A percentile compares a stretch with the other conserved stretches of the same genome.
Conservation (phyloP, 148 eudicot species). For the Cornus kousa region DNA sequence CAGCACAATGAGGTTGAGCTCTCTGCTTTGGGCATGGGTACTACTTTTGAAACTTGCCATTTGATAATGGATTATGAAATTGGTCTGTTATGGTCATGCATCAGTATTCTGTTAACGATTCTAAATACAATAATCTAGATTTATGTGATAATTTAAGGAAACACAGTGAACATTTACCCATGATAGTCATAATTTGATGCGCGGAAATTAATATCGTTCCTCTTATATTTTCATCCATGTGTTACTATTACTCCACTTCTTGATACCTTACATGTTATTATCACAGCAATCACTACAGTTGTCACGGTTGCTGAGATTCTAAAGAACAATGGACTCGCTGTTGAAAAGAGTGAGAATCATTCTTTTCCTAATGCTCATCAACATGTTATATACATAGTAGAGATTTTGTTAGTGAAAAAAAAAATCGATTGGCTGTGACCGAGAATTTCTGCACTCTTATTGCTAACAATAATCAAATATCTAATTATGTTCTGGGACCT, state of each 20-base stretch:
- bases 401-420: no score
- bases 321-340: constrained; percentile 81
- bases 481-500: constrained; percentile 4
- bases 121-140: no score
- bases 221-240: no score
- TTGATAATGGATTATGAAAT: no score
- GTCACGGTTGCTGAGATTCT: constrained; percentile 76
- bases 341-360: constrained; percentile 61
- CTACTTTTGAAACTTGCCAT: background rate
- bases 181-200: no score
- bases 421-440: no score
- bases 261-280: background rate
- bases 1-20: constrained; percentile 83
- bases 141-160: background rate
- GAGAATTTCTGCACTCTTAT: no score
- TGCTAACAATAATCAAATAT: background rate
- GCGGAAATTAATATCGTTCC: no score
- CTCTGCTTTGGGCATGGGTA: constrained; percentile 90
- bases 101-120: background rate
- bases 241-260: background rate
- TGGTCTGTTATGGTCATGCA: background rate
- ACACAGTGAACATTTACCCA: background rate
- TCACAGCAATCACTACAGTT: constrained; percentile 79
- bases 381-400: no score
- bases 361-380: no score